These are phyloP conservation scores for Coemansia sp. DNA, from an alignment of 192 early-diverging fungal species.

Conservation along the genomic window DNA sequence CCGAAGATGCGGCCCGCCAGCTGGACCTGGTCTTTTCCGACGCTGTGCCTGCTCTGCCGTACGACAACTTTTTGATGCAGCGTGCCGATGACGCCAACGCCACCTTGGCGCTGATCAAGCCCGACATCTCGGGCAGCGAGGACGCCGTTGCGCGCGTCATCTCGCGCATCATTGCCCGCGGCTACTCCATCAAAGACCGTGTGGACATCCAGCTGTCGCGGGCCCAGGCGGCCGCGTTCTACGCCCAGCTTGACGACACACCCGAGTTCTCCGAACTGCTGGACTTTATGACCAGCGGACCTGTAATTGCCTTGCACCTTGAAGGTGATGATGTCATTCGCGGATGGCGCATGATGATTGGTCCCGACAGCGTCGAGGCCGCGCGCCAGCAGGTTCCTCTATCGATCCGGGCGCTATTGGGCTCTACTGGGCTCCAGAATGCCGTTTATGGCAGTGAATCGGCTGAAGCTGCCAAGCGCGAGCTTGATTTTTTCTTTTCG, in stretches of 20 bases:
- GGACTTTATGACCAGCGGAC: constrained; percentile 54
- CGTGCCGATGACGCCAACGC: constrained; percentile 38
- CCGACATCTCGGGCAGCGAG: constrained; percentile 44
- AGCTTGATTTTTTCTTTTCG: constrained; percentile 49
- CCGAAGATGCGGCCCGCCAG: constrained; percentile 48
- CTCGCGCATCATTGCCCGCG: constrained; percentile 35
- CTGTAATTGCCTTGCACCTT: constrained; percentile 48
- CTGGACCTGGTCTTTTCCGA: constrained; percentile 54
- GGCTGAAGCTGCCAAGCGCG: constrained; percentile 36
- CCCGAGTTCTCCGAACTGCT: constrained; percentile 49
- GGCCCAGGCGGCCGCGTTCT: constrained; percentile 46
- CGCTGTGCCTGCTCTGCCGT: constrained; percentile 29
- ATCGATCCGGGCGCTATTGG: constrained; percentile 54
- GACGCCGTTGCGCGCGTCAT: constrained; percentile 34
- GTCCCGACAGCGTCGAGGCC: constrained; percentile 43
- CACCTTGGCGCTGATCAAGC: constrained; percentile 59
- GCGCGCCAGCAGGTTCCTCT: constrained; percentile 41
- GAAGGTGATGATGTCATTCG: constrained; percentile 54
- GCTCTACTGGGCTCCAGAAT: constrained; percentile 47
- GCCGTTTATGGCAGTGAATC: constrained; percentile 62
- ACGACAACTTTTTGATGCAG: constrained; percentile 53
- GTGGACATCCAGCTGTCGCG: constrained; percentile 36
- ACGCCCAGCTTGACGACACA: constrained; percentile 39
- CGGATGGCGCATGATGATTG: constrained; percentile 56
- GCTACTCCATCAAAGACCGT: constrained; percentile 49